A percentile compares a stretch with the other conserved stretches of the same genome.
Evolutionary conservation across 257 asterid genomes (phyloP).

Genomic region (Coffea canephora): DNA sequence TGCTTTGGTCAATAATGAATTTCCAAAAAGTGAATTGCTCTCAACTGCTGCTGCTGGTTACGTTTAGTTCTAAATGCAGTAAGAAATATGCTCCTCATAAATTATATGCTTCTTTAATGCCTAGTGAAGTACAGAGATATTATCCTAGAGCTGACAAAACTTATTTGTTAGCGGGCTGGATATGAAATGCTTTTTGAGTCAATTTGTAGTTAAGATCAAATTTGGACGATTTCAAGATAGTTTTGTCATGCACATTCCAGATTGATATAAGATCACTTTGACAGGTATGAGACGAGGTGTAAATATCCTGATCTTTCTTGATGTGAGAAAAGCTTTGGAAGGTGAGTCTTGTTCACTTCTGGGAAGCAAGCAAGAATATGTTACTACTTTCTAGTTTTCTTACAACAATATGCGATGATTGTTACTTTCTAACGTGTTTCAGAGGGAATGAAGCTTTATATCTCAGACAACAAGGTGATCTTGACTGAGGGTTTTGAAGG

Average conservation of each 20-base stretch:
- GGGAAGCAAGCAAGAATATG: not conserved
- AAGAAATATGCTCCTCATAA: not conserved
- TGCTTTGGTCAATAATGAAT: not conserved
- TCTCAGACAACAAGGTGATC: constrained; percentile 85
- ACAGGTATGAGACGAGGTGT: constrained; percentile 87
- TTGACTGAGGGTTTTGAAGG: constrained; percentile 93
- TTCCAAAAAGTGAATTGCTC: not conserved
- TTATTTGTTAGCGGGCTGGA: not conserved
- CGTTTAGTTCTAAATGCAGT: not conserved
- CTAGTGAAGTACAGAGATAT: not conserved
- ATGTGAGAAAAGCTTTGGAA: constrained; percentile 79
- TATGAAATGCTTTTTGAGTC: not conserved
- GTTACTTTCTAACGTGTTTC: constrained; percentile 24
- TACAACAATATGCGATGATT: constrained; percentile 7
- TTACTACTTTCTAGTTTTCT: not conserved
- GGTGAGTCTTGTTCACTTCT: constrained; percentile 39
- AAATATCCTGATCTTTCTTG: constrained; percentile 67
- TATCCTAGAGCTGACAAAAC: too few species aligned
- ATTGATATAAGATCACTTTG: constrained; percentile 1
- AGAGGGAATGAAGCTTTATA: constrained; percentile 88
- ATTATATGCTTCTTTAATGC: not conserved
- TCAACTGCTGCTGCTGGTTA: not conserved
- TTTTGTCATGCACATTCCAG: not conserved
- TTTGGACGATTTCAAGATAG: not conserved
- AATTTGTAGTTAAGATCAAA: not conserved